Percentiles rank a stretch among this genome's conserved stretches.
Evolutionary conservation across 768 basidiomycete genomes (phyloP).

Genomic region (Termitomyces sp.): DNA sequence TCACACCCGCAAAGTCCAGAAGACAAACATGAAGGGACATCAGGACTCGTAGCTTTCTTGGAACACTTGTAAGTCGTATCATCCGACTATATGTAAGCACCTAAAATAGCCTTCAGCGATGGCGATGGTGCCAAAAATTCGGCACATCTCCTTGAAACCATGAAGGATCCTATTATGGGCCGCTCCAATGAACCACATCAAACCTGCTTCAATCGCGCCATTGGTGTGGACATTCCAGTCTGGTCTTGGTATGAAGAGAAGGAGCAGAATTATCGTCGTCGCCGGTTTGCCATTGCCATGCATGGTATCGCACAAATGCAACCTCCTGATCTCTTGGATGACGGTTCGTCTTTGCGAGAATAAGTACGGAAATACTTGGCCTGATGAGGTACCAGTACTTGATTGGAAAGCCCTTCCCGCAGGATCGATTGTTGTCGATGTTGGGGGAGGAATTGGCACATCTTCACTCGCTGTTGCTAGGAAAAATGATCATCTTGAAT

Average conservation of each 20-base stretch:
- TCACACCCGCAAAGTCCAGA: slow-evolving; percentile 13
- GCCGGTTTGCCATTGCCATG: slow-evolving; percentile 1
- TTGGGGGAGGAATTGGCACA: slow-evolving; percentile 23
- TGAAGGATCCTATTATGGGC: slow-evolving; percentile 16
- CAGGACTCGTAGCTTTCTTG: slow-evolving; percentile 21
- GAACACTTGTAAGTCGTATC: slow-evolving; percentile 15
- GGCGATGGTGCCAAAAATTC: slow-evolving; percentile 18
- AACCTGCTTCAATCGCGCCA: slow-evolving; percentile 7
- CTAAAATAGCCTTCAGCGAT: slow-evolving; percentile 5
- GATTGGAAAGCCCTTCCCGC: slow-evolving; percentile 19
- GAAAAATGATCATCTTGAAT: slow-evolving; percentile 13
- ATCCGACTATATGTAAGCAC: not conserved
- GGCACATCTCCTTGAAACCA: slow-evolving; percentile 21
- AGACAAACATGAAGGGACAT: slow-evolving; percentile 24
- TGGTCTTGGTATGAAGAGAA: slow-evolving; percentile 1
- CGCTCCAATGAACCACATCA: slow-evolving; percentile 15
- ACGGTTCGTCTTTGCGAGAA: not conserved
- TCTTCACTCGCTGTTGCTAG: slow-evolving; percentile 16
- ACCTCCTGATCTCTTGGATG: not conserved
- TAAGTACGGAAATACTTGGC: no score
- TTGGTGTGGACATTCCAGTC: not conserved
- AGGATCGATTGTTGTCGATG: no score
- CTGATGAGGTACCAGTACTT: slow-evolving; percentile 10
- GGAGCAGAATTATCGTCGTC: slow-evolving; percentile 1
- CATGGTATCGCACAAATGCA: not conserved